These are phyloP conservation scores for Daldinia sp. DNA, from an alignment of 2,329 filamentous ascomycete genomes.

Conservation along the genomic window DNA sequence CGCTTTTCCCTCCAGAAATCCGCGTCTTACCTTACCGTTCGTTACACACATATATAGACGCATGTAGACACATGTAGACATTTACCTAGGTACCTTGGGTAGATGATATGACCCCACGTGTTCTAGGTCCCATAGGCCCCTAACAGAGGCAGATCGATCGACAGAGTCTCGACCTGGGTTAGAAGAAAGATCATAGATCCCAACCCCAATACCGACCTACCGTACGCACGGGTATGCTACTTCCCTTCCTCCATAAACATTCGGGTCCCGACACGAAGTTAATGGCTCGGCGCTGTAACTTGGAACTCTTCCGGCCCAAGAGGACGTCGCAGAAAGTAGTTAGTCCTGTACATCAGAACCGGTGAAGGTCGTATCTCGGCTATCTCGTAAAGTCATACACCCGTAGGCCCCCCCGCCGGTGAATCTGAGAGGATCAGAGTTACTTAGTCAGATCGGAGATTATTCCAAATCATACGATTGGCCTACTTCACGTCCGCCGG, in stretches of 20 bases:
- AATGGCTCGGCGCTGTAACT: too few species aligned
- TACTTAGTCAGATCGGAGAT: not conserved
- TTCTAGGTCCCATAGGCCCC: not conserved
- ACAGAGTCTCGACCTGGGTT: not conserved
- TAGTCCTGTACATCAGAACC: constrained; percentile 5
- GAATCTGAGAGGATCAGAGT: constrained; percentile 12
- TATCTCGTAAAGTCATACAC: constrained; percentile 7
- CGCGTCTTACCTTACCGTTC: not conserved
- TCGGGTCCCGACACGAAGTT: not conserved
- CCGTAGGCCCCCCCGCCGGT: not conserved
- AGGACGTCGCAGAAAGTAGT: not conserved
- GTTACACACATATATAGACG: constrained; percentile 6
- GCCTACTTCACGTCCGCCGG: not conserved
- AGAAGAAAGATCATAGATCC: not conserved
- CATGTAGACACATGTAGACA: constrained; percentile 4
- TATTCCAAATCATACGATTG: not conserved
- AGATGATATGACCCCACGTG: constrained; percentile 11
- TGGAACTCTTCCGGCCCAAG: not conserved
- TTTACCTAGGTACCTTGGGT: not conserved
- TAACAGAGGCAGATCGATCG: constrained; percentile 21
- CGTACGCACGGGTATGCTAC: not conserved
- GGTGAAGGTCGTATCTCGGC: constrained; percentile 16
- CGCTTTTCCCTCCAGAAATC: not conserved
- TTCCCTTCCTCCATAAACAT: not conserved
- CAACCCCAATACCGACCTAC: not conserved